These are phyloP conservation scores for Gracilaria gracilis DNA, from an alignment of 23 red algal species.

Conservation along the genomic window DNA sequence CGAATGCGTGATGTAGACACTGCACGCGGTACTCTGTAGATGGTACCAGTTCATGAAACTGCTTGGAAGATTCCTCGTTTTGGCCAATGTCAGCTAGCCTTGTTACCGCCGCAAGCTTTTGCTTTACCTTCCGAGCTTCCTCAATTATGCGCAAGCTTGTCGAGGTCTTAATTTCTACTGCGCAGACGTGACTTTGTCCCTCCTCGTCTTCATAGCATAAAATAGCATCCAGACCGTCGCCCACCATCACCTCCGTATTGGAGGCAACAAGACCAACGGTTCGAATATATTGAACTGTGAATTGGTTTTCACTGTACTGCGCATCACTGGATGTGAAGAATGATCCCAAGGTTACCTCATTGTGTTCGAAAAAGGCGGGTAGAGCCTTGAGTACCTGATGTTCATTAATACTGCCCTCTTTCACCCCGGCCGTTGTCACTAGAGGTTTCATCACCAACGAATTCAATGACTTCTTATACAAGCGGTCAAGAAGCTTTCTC, in stretches of 20 bases:
- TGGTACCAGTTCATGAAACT: conserved; percentile 22
- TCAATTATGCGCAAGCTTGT: not conserved
- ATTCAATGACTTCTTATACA: too few species aligned
- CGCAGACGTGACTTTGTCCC: not conserved
- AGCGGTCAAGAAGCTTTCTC: too few species aligned
- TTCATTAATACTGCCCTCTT: too few species aligned
- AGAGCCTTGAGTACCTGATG: too few species aligned
- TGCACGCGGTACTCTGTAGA: conserved; percentile 3
- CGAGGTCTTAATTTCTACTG: not conserved
- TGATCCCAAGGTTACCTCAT: too few species aligned
- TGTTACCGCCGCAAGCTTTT: conserved; percentile 2
- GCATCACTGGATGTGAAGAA: too few species aligned
- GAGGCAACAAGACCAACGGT: conserved; percentile 16
- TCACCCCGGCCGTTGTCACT: too few species aligned
- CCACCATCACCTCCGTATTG: not conserved
- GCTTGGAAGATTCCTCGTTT: not conserved
- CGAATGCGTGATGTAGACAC: conserved; percentile 3
- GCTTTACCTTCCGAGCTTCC: not conserved
- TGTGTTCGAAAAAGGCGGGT: too few species aligned
- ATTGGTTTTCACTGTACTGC: too few species aligned
- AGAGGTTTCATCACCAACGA: too few species aligned
- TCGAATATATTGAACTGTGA: too few species aligned
- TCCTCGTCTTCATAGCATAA: too few species aligned
- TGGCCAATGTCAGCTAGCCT: not conserved
- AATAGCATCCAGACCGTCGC: conserved; percentile 11